Evolutionary conservation across 495 filamentous ascomycete genomes (phyloP), one percentile per base, ranked within the genome.

Genomic region (Echria macrotheca): DNA sequence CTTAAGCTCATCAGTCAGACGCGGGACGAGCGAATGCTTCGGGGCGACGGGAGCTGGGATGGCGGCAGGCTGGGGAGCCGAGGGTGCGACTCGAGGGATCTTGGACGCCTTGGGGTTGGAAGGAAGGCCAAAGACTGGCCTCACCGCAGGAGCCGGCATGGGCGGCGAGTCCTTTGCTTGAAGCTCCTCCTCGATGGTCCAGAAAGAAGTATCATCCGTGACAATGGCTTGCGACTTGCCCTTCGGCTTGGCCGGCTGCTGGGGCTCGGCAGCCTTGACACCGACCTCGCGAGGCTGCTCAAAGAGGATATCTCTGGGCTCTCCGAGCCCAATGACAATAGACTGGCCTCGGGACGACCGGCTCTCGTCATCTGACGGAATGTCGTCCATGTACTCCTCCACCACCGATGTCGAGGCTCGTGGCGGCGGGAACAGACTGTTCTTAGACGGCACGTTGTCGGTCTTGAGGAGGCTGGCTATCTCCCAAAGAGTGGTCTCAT

Each of bases 401-500:
- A 60, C 53, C 8, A 45, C 41, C 1, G 63, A 59, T 19, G 28
- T 50, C 14, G 60, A 41, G 4, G 28, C 35, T 17, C 6, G 43
- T 2, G 57, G 18, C 7, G 55, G 49, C 17, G 61, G 68, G 18
- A 75, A 50, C 12, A 76, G 54, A 57, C 69, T 77, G 25, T 72
- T 55, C 47, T 66, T 70, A 3, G 72, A 73, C 3, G 74, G 72
- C 17, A 75, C 48, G 9, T 66, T 54, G 22, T 70, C 67, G 12
- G 71, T 59, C 46, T 73, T 69, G 5, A 78, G 64, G 4, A 80
- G 59, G 53, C 65, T 76, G 52, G 76, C 75, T 63, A 80, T 80
- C 55, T 78, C 75, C 75, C 75, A 78, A 23, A 80, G 65, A 0
- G 74, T 78, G 12, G 63, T 68, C 53, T 80, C 76, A 49, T 80